These are phyloP conservation scores for Cordyceps farinosa DNA, from an alignment of 2,329 filamentous ascomycete species.

Conservation along the genomic window DNA sequence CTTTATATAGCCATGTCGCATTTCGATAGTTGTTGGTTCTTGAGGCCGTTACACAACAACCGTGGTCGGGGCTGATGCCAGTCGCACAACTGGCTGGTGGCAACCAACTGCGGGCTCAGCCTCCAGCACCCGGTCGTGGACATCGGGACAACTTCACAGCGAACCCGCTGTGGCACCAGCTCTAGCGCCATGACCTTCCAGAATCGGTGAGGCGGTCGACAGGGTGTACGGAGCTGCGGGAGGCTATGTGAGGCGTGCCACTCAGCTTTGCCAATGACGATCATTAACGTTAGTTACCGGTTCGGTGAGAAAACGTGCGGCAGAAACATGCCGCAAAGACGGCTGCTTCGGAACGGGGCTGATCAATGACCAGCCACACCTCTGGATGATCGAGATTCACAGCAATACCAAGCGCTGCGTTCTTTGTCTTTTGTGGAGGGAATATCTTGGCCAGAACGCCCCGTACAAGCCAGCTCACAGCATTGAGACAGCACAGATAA, in stretches of 20 bases:
- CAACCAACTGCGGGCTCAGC: background rate
- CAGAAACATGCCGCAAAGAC: background rate
- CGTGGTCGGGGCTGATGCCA: no score
- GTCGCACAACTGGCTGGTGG: background rate
- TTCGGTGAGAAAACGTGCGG: background rate
- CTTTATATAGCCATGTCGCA: no score
- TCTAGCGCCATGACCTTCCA: background rate
- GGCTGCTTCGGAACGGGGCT: background rate
- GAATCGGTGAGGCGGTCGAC: background rate
- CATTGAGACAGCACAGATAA: background rate
- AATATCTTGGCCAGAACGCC: background rate
- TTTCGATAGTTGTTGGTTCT: background rate
- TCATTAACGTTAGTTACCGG: background rate
- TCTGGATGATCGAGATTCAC: background rate
- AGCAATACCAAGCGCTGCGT: background rate
- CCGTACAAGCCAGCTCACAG: background rate
- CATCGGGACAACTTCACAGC: background rate
- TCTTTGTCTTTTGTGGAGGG: background rate
- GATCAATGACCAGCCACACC: background rate
- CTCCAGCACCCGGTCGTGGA: background rate
- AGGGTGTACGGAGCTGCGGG: conserved; percentile 13
- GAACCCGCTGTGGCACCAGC: background rate
- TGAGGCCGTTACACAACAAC: background rate
- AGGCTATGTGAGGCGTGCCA: background rate
- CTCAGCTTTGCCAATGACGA: background rate